Evolutionary conservation across 129 eudicot species (phyloP), one percentile per base, ranked within the genome.

Genomic region (Deinandra increscens): DNA sequence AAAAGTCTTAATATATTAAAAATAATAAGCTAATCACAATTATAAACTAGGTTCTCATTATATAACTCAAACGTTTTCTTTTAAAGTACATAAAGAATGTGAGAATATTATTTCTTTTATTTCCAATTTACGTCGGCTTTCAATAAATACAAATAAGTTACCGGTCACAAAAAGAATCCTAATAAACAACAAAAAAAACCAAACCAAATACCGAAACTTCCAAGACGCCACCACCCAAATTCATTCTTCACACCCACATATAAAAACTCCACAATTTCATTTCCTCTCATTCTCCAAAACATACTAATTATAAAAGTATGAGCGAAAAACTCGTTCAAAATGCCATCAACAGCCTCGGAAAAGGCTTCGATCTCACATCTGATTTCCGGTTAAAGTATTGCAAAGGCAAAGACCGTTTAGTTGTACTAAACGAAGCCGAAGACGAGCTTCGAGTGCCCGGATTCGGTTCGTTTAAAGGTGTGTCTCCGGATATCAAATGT

Each of bases 351-450:
- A 84, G 95, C 70, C 89, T 92, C 45, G 98, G 98, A 51, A 92
- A 83, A 88, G 98, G 98, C 49, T 88, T 92, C 50, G 98, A 92
- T 69, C 49, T 92, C 81, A 79, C 96, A 0, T 88, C 91, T 0
- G 98, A 92, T 85, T 92, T 92, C 34, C 91, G 98, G 39, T 81
- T 92, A 15, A 92, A 92, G 78, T 92, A 78, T 63, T 86, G 96
- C 81, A 88, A 92, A 78, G 98, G 95, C 9, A 68, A 86, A 10
- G 75, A 84, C 5, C 84, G 89, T 41, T 68, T 92, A 17, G 81
- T 92, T 42, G 13, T 78, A 31, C 81, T 92, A 10, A 84, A 84
- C 79, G 91, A 86, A 53, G 56, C 74, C 1, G 80, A 77, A 1
- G 62, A 71, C 23, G 81, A 82, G 11, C 83, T 92, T 17, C 12